These are phyloP conservation scores for Polysphondylium violaceum DNA, from an alignment of 78 protist species.

Conservation along the genomic window DNA sequence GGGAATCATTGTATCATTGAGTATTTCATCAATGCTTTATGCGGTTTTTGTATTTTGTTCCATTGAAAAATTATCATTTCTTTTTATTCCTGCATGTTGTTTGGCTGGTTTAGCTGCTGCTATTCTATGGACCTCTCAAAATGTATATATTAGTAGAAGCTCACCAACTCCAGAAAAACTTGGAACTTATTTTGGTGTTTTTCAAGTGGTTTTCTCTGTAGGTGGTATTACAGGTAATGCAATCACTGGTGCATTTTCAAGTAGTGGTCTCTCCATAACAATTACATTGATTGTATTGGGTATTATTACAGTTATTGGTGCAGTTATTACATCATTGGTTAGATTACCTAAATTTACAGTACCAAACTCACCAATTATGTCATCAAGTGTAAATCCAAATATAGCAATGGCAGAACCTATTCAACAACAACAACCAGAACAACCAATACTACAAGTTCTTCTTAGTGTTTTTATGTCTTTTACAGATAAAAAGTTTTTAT, in stretches of 20 bases:
- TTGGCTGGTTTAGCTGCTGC: constrained; percentile 38
- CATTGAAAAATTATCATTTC: background rate
- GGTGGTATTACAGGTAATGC: constrained; percentile 60
- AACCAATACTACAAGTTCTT: no score
- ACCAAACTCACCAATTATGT: background rate
- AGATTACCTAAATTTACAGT: background rate
- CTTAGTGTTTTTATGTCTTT: background rate
- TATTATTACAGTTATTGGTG: background rate
- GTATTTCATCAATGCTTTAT: constrained; percentile 25
- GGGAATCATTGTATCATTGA: constrained; percentile 41
- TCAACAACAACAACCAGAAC: background rate
- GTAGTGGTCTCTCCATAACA: background rate
- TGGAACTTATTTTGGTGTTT: constrained; percentile 16
- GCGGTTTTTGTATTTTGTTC: constrained; percentile 34
- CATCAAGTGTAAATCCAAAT: background rate
- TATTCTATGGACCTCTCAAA: constrained; percentile 52
- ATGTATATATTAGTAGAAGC: constrained; percentile 20
- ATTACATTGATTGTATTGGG: background rate
- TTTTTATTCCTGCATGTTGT: constrained; percentile 36
- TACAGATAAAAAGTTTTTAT: constrained; percentile 10
- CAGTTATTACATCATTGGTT: background rate
- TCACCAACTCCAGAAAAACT: background rate
- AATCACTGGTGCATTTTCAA: constrained; percentile 6
- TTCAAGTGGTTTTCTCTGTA: background rate
- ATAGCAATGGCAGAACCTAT: background rate